Percentiles rank a stretch among this genome's conserved stretches.
Evolutionary conservation across 1,284 basidiomycete genomes (phyloP).

Genomic region (Ustilago esculenta): DNA sequence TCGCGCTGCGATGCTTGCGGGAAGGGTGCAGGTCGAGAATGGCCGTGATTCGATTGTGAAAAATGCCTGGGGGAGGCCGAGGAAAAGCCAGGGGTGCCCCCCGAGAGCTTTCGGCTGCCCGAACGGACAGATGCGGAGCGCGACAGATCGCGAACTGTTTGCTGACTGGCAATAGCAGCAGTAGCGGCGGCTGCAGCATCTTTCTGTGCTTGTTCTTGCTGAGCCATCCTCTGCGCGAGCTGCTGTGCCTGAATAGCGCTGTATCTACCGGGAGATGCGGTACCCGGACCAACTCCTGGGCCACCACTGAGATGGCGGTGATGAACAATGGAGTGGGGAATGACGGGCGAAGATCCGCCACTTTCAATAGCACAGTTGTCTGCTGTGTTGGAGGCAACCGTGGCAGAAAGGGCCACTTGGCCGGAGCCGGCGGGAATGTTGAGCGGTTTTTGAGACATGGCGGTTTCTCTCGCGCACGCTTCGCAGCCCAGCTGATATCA

Average conservation of each 20-base stretch:
- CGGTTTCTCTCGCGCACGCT: no score
- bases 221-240: conserved; percentile 30
- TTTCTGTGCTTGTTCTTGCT: conserved; percentile 31
- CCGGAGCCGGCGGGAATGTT: conserved; percentile 7
- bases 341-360: conserved; percentile 26
- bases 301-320: conserved; percentile 72
- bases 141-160: conserved; percentile 16
- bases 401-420: not conserved
- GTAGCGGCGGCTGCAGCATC: conserved; percentile 10
- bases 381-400: conserved; percentile 5
- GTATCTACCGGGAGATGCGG: conserved; percentile 42
- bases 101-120: conserved; percentile 19
- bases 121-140: conserved; percentile 31
- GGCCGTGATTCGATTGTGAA: conserved; percentile 35
- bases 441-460: conserved; percentile 34
- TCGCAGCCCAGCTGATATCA: no score
- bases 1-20: conserved; percentile 51
- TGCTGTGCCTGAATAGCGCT: conserved; percentile 40
- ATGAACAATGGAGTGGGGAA: conserved; percentile 72
- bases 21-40: conserved; percentile 51
- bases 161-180: conserved; percentile 4
- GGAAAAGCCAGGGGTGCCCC: conserved; percentile 31
- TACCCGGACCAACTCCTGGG: conserved; percentile 45
- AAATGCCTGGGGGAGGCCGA: conserved; percentile 45
- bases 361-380: conserved; percentile 35